Evolutionary conservation across 2,329 filamentous ascomycete genomes (phyloP).

Genomic region (Trichoderma aggressivum): DNA sequence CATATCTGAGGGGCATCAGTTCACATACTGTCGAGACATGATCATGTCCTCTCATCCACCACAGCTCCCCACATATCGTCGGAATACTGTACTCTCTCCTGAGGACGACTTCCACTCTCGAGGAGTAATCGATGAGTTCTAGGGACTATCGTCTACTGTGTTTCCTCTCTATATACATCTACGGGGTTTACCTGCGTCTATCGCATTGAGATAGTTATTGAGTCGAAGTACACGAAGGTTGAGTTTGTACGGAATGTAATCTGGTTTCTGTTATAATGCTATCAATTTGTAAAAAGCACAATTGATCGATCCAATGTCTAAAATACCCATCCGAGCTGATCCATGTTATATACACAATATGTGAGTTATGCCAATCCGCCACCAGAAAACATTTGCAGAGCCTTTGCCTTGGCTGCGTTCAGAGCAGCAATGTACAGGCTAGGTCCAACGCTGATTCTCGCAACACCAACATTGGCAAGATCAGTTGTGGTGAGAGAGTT

Average conservation of each 20-base stretch:
- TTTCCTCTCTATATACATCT: too few relatives aligned
- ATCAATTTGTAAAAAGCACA: background rate
- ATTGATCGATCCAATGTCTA: background rate
- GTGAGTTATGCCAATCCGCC: constrained; percentile 16
- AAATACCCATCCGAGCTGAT: background rate
- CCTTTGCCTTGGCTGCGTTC: constrained; percentile 35
- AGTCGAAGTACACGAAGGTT: background rate
- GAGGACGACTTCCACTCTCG: too few relatives aligned
- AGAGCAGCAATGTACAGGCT: constrained; percentile 42
- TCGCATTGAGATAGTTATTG: background rate
- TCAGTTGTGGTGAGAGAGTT: constrained; percentile 43
- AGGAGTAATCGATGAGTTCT: too few relatives aligned
- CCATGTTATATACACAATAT: background rate
- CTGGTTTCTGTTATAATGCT: background rate
- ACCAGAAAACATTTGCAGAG: constrained; percentile 30
- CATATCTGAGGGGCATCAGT: too few relatives aligned
- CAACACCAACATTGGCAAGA: constrained; percentile 48
- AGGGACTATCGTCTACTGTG: too few relatives aligned
- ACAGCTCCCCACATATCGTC: too few relatives aligned
- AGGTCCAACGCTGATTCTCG: constrained; percentile 54
- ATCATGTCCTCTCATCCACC: too few relatives aligned
- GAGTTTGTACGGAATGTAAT: background rate
- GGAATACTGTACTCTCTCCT: too few relatives aligned
- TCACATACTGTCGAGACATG: too few relatives aligned
- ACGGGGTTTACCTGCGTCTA: background rate